A percentile compares a stretch with the other conserved stretches of the same genome.
phyloP scores from a whole-genome alignment of 169 alveolate species.

The Cytauxzoon felis region DNA sequence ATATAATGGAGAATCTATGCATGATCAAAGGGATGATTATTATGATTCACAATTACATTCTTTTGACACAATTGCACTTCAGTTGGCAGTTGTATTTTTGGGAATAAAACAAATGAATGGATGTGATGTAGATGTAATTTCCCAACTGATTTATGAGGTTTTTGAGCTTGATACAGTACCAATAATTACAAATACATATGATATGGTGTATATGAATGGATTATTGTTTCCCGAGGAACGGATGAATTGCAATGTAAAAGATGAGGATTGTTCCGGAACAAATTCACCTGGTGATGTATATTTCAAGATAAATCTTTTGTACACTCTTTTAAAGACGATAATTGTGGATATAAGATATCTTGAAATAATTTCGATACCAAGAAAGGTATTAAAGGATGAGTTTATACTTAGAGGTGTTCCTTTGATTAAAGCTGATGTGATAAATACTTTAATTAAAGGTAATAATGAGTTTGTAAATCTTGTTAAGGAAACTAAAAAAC shows the following conservation, averaged over 20 bases:
- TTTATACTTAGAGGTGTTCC: slow-evolving; percentile 41
- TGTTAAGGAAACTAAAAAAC: slow-evolving; percentile 2
- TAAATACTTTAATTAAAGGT: slow-evolving; percentile 23
- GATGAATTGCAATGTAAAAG: too few species aligned
- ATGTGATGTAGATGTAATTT: slow-evolving; percentile 8
- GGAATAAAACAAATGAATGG: slow-evolving; percentile 33
- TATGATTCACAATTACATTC: slow-evolving; percentile 14
- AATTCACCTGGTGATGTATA: slow-evolving; percentile 47
- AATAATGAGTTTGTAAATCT: slow-evolving; percentile 24
- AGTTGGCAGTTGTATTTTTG: slow-evolving; percentile 14
- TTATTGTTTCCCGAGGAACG: too few species aligned
- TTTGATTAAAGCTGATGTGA: slow-evolving; percentile 39
- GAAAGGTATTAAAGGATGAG: slow-evolving; percentile 10
- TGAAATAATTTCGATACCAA: slow-evolving; percentile 36
- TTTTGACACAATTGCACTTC: slow-evolving; percentile 38
- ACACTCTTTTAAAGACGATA: slow-evolving; percentile 16
- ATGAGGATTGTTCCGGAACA: too few species aligned
- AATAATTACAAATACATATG: background rate
- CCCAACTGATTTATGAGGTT: slow-evolving; percentile 6
- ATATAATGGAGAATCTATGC: slow-evolving; percentile 61
- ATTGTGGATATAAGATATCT: slow-evolving; percentile 32
- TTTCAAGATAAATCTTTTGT: slow-evolving; percentile 16
- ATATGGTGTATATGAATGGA: background rate
- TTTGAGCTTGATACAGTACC: too few species aligned
- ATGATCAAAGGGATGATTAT: slow-evolving; percentile 38